phyloP scores from a whole-genome alignment of 1,284 basidiomycete genomes.

The Puccinia horiana region DNA sequence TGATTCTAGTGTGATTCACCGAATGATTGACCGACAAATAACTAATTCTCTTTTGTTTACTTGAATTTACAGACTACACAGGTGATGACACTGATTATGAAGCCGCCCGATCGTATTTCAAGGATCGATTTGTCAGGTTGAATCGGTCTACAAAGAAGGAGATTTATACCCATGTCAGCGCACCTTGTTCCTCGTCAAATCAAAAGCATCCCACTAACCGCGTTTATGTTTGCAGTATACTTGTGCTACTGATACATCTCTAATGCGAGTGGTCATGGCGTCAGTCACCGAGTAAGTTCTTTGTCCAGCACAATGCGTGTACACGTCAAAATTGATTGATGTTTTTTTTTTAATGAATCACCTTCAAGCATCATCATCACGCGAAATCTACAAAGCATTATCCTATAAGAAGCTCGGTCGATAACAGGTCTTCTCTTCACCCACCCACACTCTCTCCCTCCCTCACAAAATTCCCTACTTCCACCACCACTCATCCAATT shows the following conservation, averaged over 20 bases:
- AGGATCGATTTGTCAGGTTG: constrained; percentile 75
- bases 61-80: constrained; percentile 54
- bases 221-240: constrained; percentile 67
- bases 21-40: neutral
- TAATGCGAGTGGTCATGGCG: constrained; percentile 88
- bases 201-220: neutral
- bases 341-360: neutral
- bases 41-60: neutral
- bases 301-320: neutral
- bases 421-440: neutral
- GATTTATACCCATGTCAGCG: constrained; percentile 66
- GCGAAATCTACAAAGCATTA: constrained; percentile 49
- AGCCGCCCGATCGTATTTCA: constrained; percentile 85
- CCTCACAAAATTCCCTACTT: neutral
- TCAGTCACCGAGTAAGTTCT: constrained; percentile 64
- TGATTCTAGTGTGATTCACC: neutral
- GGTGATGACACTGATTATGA: constrained; percentile 65
- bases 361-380: constrained; percentile 45
- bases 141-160: constrained; percentile 84
- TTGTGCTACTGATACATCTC: constrained; percentile 88
- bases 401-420: constrained; percentile 16
- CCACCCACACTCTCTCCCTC: too few species aligned
- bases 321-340: neutral
- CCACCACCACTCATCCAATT: neutral
- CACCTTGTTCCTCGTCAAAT: neutral